Conservation (phyloP, 31 red algal species). For the Endocladia muricata region DNA sequence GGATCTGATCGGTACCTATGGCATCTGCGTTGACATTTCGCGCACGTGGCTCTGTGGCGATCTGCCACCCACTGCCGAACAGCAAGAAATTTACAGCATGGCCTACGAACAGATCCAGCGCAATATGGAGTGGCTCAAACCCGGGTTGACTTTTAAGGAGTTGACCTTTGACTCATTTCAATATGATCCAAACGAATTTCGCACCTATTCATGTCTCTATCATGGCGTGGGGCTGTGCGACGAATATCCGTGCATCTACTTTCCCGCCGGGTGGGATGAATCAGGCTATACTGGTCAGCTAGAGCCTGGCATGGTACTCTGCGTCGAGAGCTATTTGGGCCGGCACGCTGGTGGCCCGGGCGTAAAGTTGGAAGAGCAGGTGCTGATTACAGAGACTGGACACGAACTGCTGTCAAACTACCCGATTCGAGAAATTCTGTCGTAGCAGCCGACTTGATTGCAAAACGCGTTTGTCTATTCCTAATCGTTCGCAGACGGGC, state of each 20-base stretch:
- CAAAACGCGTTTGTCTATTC: no score
- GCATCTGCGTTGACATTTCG: conserved; percentile 3
- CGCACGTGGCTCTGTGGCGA: neutral
- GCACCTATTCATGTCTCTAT: neutral
- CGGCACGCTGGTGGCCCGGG: no score
- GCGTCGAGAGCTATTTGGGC: no score
- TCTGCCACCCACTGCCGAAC: neutral
- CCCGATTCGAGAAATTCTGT: no score
- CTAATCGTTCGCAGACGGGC: no score
- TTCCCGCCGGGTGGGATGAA: no score
- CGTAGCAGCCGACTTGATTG: no score
- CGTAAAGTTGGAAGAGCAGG: no score
- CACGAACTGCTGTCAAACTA: no score
- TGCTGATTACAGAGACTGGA: no score
- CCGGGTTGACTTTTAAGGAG: neutral
- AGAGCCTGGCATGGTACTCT: no score
- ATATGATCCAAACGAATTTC: neutral
- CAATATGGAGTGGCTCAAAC: neutral
- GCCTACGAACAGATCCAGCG: neutral
- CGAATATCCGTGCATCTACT: conserved; percentile 6
- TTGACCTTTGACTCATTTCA: neutral
- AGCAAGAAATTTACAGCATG: neutral
- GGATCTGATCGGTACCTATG: conserved; percentile 9
- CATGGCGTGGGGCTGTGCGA: conserved; percentile 4
- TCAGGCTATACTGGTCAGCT: no score